Evolutionary conservation across 2,329 filamentous ascomycete genomes (phyloP), one percentile per base, ranked within the genome.

Genomic region (Aspergillus niger): DNA sequence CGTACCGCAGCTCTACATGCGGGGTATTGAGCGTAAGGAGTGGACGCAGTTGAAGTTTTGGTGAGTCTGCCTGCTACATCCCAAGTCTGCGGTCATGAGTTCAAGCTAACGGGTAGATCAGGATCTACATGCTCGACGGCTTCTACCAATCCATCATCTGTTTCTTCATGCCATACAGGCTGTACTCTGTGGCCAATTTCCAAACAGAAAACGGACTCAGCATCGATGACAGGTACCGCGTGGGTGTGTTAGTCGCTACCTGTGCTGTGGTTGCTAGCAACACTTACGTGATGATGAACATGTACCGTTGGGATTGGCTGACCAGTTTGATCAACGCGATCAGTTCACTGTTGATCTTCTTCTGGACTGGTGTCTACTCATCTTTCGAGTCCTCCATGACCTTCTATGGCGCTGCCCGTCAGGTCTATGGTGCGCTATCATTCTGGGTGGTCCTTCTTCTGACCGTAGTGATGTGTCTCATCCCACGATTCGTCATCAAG

Each of bases 241-340:
- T 55, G 13, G 53, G 53, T 47, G 53, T 55, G 11, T 39, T 55
- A 24, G 53, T 55, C n/a, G 53, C 53, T 6, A 55, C 53, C 2
- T 55, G 53, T 55, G 53, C 53, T 7, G 53, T 55, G 53, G 39
- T 55, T 22, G 36, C 53, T 4, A 55, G 53, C 24, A 55, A 55
- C 24, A 55, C 53, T 17, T 55, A 55, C 39, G 53, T 55, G 53
- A 55, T 55, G 53, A 43, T 55, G 53, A 55, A 55, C 41, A 55
- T 55, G 53, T 55, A 55, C 32, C 53, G 53, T n/a, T 55, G 53
- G 53, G 53, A 55, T 24, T 55, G 53, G 53, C 30, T 55, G 22
- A 17, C 53, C 6, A 55, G 39, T 5, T 20, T 55, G 24, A 55
- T 55, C 17, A 55, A 55, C 6, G 53, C 53, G 24, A 47, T 55